Conservation (phyloP, 371 early-diverging fungal genomes). For the Mucor indicus region DNA sequence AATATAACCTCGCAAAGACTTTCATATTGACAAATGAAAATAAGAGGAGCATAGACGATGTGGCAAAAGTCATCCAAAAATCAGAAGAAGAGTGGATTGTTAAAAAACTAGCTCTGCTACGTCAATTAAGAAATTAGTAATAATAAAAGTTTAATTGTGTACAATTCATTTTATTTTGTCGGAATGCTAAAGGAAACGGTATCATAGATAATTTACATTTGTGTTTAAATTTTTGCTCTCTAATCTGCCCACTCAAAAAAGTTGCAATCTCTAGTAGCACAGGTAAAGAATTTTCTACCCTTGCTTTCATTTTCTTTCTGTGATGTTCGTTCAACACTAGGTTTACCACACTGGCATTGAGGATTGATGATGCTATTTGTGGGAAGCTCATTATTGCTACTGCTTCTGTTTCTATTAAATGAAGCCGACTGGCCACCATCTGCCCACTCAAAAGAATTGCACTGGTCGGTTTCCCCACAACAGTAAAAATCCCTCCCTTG, state of each 20-base stretch:
- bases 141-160: background rate
- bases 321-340: slow-evolving; percentile 29
- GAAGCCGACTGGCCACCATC: slow-evolving; percentile 20
- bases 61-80: background rate
- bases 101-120: background rate
- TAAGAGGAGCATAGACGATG: background rate
- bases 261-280: slow-evolving; percentile 25
- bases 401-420: background rate
- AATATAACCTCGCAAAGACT: background rate
- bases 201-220: too few species aligned
- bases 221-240: background rate
- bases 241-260: slow-evolving; percentile 21
- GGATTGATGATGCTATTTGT: slow-evolving; percentile 18
- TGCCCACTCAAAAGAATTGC: slow-evolving; percentile 26
- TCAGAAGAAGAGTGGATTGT: background rate
- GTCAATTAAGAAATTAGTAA: background rate
- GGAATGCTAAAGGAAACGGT: too few species aligned
- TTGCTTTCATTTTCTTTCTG: slow-evolving; percentile 46
- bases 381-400: background rate
- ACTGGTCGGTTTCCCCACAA: slow-evolving; percentile 23
- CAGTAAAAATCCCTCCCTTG: slow-evolving; percentile 53
- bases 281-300: slow-evolving; percentile 44
- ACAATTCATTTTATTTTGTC: too few species aligned
- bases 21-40: background rate
- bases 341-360: slow-evolving; percentile 53